phyloP scores from a whole-genome alignment of 208 protist genomes.

The Plasmodiophora brassicae region DNA sequence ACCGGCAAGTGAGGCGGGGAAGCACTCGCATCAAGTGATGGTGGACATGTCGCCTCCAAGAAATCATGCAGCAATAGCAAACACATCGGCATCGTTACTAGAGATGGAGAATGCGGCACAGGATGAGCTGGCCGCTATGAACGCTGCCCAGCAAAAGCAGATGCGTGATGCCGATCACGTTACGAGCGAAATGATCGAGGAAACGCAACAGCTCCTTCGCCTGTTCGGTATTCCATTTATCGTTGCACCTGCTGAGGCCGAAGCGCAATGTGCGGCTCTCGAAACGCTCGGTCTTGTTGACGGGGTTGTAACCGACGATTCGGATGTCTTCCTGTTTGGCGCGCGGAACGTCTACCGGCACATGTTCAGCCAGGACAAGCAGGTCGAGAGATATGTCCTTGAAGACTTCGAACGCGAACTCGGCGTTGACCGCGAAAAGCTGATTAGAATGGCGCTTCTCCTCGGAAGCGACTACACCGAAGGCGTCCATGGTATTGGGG shows the following conservation, averaged over 20 bases:
- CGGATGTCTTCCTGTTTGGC: conserved; percentile 88
- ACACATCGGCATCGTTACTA: neutral
- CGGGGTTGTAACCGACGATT: conserved; percentile 90
- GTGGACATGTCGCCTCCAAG: too few species aligned
- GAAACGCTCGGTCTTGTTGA: conserved; percentile 69
- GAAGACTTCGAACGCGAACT: conserved; percentile 55
- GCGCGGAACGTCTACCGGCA: conserved; percentile 75
- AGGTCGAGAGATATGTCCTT: conserved; percentile 48
- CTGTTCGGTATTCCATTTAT: conserved; percentile 47
- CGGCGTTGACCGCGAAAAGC: conserved; percentile 69
- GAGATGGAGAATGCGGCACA: neutral
- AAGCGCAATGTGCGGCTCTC: conserved; percentile 51
- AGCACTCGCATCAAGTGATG: too few species aligned
- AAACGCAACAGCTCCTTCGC: conserved; percentile 28
- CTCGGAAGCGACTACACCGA: conserved; percentile 90
- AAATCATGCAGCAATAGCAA: too few species aligned
- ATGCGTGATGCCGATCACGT: conserved; percentile 34
- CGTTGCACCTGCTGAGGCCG: conserved; percentile 45
- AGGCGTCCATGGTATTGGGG: conserved; percentile 75
- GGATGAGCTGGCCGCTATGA: neutral
- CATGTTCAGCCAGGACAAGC: conserved; percentile 69
- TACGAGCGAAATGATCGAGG: conserved; percentile 37
- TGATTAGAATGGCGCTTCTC: conserved; percentile 78
- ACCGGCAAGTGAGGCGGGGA: too few species aligned
- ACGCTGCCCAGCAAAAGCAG: neutral